Percentiles rank a stretch among this genome's conserved stretches.
phyloP scores from a whole-genome alignment of 2,329 filamentous ascomycete species.

The Penicillium sp. region DNA sequence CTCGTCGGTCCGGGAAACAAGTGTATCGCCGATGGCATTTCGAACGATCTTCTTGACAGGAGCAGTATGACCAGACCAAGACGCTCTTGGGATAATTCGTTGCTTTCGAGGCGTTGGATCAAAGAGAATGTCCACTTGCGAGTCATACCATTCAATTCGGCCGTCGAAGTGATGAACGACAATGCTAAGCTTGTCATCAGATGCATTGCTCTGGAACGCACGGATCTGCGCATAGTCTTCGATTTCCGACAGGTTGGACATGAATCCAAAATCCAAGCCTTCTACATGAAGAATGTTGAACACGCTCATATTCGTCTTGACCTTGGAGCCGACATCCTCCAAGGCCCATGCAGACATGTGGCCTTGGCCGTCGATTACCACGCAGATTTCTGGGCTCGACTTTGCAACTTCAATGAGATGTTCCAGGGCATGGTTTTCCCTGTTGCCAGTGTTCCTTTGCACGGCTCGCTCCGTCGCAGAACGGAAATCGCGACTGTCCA shows the following conservation, averaged over 20 bases:
- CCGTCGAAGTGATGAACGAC: slow-evolving; percentile 82
- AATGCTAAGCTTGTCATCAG: slow-evolving; percentile 62
- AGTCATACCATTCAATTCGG: slow-evolving; percentile 73
- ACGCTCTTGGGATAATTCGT: slow-evolving; percentile 58
- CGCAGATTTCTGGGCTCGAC: slow-evolving; percentile 76
- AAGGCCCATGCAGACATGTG: slow-evolving; percentile 89
- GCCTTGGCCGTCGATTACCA: slow-evolving; percentile 76
- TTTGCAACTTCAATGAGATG: slow-evolving; percentile 83
- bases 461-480: slow-evolving; percentile 72
- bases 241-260: slow-evolving; percentile 23
- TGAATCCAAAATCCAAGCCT: slow-evolving; percentile 46
- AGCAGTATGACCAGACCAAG: slow-evolving; percentile 79
- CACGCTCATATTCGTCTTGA: slow-evolving; percentile 61
- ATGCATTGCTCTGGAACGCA: slow-evolving; percentile 62
- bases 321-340: slow-evolving; percentile 73
- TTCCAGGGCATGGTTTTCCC: slow-evolving; percentile 68
- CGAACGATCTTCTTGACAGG: slow-evolving; percentile 80
- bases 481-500: slow-evolving; percentile 75
- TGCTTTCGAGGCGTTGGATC: slow-evolving; percentile 60
- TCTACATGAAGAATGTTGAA: slow-evolving; percentile 82
- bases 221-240: slow-evolving; percentile 64
- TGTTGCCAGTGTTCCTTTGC: slow-evolving; percentile 54
- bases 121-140: slow-evolving; percentile 71
- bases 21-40: slow-evolving; percentile 71
- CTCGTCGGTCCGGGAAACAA: slow-evolving; percentile 73